phyloP scores from a whole-genome alignment of 2,329 filamentous ascomycete genomes.

The Xylariaceae sp. region DNA sequence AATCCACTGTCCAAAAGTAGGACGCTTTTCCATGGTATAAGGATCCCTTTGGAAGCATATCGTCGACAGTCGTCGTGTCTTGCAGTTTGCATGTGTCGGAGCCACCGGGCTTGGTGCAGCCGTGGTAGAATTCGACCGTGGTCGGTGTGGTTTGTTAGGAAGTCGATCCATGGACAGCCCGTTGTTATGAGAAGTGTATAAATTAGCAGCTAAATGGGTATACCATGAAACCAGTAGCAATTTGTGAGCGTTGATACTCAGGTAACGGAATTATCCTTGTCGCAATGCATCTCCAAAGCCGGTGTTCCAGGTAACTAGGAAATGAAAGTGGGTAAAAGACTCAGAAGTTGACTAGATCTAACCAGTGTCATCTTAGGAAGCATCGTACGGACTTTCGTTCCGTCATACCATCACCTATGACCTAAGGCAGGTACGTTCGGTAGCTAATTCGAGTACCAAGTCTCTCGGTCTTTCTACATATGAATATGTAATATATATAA shows the following conservation, averaged over 20 bases:
- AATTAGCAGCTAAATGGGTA: neutral
- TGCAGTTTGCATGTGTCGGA: slow-evolving; percentile 1
- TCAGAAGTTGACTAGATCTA: neutral
- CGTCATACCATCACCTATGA: neutral
- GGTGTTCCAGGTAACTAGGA: neutral
- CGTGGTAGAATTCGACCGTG: slow-evolving; percentile 1
- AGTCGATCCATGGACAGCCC: slow-evolving; percentile 11
- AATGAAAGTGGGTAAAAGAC: neutral
- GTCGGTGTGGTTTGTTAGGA: neutral
- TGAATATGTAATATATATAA: no score
- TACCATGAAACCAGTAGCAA: slow-evolving; percentile 4
- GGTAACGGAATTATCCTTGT: neutral
- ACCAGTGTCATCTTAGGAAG: neutral
- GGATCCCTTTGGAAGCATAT: slow-evolving; percentile 9
- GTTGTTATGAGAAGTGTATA: neutral
- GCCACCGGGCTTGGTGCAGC: neutral
- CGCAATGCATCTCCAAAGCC: neutral
- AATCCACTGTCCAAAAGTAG: slow-evolving; percentile 55
- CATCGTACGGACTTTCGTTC: neutral
- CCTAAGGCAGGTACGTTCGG: neutral
- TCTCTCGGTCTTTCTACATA: no score
- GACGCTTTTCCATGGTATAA: slow-evolving; percentile 26
- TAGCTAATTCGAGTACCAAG: neutral
- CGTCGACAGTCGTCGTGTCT: slow-evolving; percentile 3
- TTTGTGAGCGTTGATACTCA: slow-evolving; percentile 10